Conservation (phyloP, 257 asterid species). For the Nicotiana otophora region DNA sequence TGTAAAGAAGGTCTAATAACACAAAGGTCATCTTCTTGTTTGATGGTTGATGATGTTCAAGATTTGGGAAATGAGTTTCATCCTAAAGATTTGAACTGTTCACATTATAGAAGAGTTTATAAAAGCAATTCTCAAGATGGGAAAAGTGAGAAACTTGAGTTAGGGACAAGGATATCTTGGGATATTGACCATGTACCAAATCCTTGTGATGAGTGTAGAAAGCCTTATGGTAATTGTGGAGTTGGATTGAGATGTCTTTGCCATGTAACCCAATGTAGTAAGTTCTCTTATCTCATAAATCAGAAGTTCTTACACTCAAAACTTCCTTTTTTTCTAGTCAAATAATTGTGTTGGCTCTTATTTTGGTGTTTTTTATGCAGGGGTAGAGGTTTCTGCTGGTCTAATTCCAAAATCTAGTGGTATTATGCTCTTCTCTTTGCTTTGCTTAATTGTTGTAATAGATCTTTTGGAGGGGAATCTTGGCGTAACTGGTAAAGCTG, state of each 20-base stretch:
- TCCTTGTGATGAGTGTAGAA: conserved; percentile 55
- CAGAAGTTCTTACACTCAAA: background rate
- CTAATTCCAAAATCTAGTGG: conserved; percentile 21
- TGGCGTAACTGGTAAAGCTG: too few relatives aligned
- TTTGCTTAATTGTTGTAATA: conserved; percentile 19
- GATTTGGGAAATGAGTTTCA: conserved; percentile 13
- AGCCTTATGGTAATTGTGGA: conserved; percentile 53
- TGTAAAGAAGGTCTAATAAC: background rate
- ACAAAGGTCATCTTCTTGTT: conserved; percentile 14
- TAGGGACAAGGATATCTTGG: conserved; percentile 43
- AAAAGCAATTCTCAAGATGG: conserved; percentile 7
- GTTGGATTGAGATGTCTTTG: conserved; percentile 63
- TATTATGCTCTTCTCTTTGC: conserved; percentile 19
- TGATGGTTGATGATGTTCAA: conserved; percentile 21
- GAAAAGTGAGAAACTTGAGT: background rate
- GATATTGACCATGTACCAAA: conserved; percentile 56
- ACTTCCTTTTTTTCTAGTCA: background rate
- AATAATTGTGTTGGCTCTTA: background rate
- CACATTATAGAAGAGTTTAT: conserved; percentile 35
- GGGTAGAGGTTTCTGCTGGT: conserved; percentile 47
- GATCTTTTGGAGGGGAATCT: background rate
- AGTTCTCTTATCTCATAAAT: conserved; percentile 12
- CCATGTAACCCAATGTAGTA: conserved; percentile 52
- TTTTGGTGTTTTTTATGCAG: conserved; percentile 26
- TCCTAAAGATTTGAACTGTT: conserved; percentile 35